These are phyloP conservation scores for Podaxis pistillaris DNA, from an alignment of 768 basidiomycete genomes.

Conservation along the genomic window DNA sequence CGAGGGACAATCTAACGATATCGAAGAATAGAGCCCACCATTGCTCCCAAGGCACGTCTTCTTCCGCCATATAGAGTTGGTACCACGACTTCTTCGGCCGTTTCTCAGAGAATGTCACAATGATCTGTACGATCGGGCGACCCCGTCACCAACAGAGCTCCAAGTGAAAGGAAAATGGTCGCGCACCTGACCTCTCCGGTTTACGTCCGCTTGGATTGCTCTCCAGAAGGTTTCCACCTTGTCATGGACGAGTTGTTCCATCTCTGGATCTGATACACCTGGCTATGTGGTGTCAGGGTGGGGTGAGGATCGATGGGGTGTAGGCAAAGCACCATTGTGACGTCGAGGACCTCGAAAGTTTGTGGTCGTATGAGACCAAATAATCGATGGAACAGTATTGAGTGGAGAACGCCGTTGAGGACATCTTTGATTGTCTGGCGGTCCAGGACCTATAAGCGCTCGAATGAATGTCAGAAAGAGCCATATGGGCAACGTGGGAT, in stretches of 20 bases:
- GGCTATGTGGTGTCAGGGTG: conserved; percentile 44
- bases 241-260: conserved; percentile 68
- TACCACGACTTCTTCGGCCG: conserved; percentile 80
- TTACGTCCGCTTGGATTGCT: conserved; percentile 60
- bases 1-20: neutral
- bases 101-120: conserved; percentile 76
- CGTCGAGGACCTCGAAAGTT: conserved; percentile 77
- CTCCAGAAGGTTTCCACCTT: conserved; percentile 82
- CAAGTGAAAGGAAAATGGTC: neutral
- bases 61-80: conserved; percentile 65
- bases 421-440: conserved; percentile 72
- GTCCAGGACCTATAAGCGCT: conserved; percentile 57
- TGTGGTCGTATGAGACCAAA: conserved; percentile 79
- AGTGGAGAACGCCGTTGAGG: conserved; percentile 73
- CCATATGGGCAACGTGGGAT: neutral
- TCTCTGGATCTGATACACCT: conserved; percentile 71
- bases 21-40: conserved; percentile 44
- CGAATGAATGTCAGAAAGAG: conserved; percentile 12
- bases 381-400: conserved; percentile 79
- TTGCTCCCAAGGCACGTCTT: conserved; percentile 86
- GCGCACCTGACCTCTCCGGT: conserved; percentile 69
- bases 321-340: conserved; percentile 62
- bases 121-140: conserved; percentile 42
- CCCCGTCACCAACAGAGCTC: neutral
- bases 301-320: neutral